Conservation (phyloP, 2,329 filamentous ascomycete genomes). For the Harringtonia lauricola region DNA sequence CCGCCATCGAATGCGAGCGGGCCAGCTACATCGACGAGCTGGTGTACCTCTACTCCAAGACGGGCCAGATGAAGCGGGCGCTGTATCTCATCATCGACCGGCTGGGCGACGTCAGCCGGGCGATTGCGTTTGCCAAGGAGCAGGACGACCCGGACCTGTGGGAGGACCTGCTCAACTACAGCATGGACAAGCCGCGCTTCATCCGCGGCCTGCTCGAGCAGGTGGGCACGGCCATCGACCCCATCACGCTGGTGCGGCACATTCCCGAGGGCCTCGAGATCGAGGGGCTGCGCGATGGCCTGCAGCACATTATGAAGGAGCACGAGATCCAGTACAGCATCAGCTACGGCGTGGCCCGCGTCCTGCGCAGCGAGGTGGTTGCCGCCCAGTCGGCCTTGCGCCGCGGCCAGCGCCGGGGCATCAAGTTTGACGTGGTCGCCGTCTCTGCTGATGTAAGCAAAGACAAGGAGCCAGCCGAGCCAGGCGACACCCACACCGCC, state of each 20-base stretch:
- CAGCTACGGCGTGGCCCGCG: conserved; percentile 76
- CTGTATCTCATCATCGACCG: conserved; percentile 88
- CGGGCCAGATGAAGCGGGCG: conserved; percentile 84
- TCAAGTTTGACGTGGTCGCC: conserved; percentile 70
- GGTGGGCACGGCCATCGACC: conserved; percentile 87
- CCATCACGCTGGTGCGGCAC: conserved; percentile 76
- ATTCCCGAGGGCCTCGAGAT: conserved; percentile 93
- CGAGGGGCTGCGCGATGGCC: conserved; percentile 75
- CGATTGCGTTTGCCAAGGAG: conserved; percentile 88
- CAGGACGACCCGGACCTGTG: conserved; percentile 88
- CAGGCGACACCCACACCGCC: background rate
- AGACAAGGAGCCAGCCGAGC: background rate
- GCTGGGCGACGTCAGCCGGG: conserved; percentile 82
- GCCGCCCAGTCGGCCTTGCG: conserved; percentile 72
- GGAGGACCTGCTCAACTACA: conserved; percentile 90
- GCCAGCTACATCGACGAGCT: conserved; percentile 79
- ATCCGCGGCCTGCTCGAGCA: conserved; percentile 87
- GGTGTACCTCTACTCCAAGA: conserved; percentile 93
- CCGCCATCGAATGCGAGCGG: conserved; percentile 65
- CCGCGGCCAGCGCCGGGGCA: conserved; percentile 67
- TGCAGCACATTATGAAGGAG: conserved; percentile 86
- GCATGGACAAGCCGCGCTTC: conserved; percentile 94
- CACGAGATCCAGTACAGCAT: conserved; percentile 94
- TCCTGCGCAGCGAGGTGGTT: conserved; percentile 79
- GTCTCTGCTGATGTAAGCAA: conserved; percentile 15